phyloP scores from a whole-genome alignment of 1,139 yeast species.

The Debaryomyces nepalensis region DNA sequence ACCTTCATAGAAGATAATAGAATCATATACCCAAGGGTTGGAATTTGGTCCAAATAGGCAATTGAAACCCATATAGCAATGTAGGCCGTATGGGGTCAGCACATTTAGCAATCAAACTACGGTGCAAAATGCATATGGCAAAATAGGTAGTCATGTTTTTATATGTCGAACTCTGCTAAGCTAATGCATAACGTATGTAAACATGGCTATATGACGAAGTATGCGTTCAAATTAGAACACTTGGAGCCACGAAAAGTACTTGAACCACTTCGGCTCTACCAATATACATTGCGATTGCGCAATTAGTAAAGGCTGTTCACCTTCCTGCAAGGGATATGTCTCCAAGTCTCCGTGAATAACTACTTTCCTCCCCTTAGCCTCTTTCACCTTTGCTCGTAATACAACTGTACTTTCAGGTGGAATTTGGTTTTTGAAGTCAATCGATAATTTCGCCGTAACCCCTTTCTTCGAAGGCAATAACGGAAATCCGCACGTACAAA shows the following conservation, averaged over 20 bases:
- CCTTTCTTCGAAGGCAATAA: slow-evolving; percentile 82
- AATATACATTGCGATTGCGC: slow-evolving; percentile 67
- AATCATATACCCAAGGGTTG: no score
- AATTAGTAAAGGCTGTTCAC: slow-evolving; percentile 36
- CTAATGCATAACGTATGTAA: background rate
- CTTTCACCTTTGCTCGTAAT: slow-evolving; percentile 67
- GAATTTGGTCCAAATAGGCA: no score
- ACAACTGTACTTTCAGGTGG: slow-evolving; percentile 70
- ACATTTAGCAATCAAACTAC: slow-evolving; percentile 1
- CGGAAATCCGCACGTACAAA: slow-evolving; percentile 87
- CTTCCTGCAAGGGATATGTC: slow-evolving; percentile 40
- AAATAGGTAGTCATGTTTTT: background rate
- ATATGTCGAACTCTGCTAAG: background rate
- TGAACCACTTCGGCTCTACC: slow-evolving; percentile 84
- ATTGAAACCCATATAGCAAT: no score
- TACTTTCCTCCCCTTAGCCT: slow-evolving; percentile 79
- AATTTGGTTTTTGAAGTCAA: slow-evolving; percentile 69
- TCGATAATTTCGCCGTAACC: slow-evolving; percentile 80
- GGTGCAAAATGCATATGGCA: slow-evolving; percentile 2
- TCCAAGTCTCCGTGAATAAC: slow-evolving; percentile 68
- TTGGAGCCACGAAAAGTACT: slow-evolving; percentile 65
- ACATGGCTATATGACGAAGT: slow-evolving; percentile 1
- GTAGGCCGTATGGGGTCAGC: background rate
- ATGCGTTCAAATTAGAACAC: slow-evolving; percentile 18
- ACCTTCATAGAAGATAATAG: no score